Evolutionary conservation across 2,329 filamentous ascomycete species (phyloP).

Genomic region (Pseudocercospora ulei): DNA sequence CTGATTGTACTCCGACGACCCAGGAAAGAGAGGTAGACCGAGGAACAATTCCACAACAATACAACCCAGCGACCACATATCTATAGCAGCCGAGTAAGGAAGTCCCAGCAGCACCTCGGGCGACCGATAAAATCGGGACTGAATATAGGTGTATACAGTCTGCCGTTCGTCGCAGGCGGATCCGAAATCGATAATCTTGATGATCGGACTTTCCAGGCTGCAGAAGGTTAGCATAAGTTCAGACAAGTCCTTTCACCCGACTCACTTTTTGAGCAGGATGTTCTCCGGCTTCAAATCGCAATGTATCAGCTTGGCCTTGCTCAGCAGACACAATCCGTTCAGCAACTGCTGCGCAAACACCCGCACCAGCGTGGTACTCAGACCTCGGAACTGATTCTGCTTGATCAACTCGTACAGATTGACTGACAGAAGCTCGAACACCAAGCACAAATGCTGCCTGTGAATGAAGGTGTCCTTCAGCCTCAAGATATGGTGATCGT

Average conservation of each 20-base stretch:
- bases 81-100: conserved; percentile 95
- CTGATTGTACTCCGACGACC: conserved; percentile 97
- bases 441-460: conserved; percentile 87
- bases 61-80: conserved; percentile 98
- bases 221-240: conserved; percentile 13
- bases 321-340: conserved; percentile 81
- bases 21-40: conserved; percentile 85
- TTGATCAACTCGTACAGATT: conserved; percentile 98
- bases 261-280: conserved; percentile 84
- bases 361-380: conserved; percentile 91
- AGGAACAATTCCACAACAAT: conserved; percentile 97
- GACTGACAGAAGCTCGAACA: conserved; percentile 92
- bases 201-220: conserved; percentile 89
- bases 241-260: too few species aligned
- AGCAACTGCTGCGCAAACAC: conserved; percentile 96
- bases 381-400: conserved; percentile 94
- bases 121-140: conserved; percentile 94
- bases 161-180: conserved; percentile 97
- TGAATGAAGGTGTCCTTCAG: conserved; percentile 98
- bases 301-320: conserved; percentile 93
- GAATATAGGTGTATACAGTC: conserved; percentile 98
- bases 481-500: conserved; percentile 89
- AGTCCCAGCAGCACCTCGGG: conserved; percentile 91
- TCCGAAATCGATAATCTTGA: conserved; percentile 99
- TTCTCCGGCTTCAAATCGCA: conserved; percentile 98